These are phyloP conservation scores for Cladosporium sphaerospermum DNA, from an alignment of 2,329 filamentous ascomycete genomes.

Conservation along the genomic window DNA sequence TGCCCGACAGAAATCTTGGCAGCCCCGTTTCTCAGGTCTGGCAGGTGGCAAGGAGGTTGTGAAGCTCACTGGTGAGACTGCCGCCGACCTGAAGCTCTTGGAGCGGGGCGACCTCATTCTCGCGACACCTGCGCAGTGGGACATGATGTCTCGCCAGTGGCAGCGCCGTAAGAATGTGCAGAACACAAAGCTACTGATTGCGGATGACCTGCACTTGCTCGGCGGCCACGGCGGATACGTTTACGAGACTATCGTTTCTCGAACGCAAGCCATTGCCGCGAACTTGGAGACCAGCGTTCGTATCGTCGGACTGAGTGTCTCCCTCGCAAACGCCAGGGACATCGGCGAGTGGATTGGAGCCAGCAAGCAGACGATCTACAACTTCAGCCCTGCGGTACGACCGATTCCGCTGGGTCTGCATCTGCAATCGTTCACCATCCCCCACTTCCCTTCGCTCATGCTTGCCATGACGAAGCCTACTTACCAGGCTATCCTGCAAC, in stretches of 20 bases:
- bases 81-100: conserved; percentile 80
- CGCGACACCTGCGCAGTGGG: conserved; percentile 92
- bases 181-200: conserved; percentile 82
- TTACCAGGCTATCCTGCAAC: conserved; percentile 79
- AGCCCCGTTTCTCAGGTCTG: conserved; percentile 64
- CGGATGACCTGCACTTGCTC: conserved; percentile 90
- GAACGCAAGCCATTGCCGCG: conserved; percentile 92
- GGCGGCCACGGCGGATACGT: conserved; percentile 80
- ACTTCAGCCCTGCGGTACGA: conserved; percentile 89
- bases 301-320: conserved; percentile 84
- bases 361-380: conserved; percentile 96
- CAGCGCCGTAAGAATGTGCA: conserved; percentile 94
- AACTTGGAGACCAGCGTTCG: conserved; percentile 80
- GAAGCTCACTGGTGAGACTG: conserved; percentile 89
- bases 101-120: conserved; percentile 84
- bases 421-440: conserved; percentile 90
- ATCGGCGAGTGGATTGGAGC: conserved; percentile 97
- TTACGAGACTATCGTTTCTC: conserved; percentile 94
- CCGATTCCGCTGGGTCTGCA: conserved; percentile 87
- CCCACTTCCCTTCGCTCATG: conserved; percentile 97
- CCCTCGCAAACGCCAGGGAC: conserved; percentile 85
- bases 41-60: conserved; percentile 82
- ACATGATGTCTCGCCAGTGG: conserved; percentile 92
- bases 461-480: conserved; percentile 95
- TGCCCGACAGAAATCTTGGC: conserved; percentile 75